Evolutionary conservation across 306 rosid genomes (phyloP).

Genomic region (Astragalus membranaceus): DNA sequence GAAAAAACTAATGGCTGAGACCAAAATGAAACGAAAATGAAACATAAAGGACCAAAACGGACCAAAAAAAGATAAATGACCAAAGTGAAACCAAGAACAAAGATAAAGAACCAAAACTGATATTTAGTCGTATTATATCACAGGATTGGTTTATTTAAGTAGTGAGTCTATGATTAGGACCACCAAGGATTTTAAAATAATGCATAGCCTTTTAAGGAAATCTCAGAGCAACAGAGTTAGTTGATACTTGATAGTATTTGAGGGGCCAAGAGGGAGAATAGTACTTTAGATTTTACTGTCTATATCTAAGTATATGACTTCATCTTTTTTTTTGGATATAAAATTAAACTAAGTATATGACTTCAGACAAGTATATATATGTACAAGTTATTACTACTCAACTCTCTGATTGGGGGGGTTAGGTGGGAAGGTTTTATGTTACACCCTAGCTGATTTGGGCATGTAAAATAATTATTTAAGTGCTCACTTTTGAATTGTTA

Average conservation of each 20-base stretch:
- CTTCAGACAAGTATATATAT: constrained; percentile 12
- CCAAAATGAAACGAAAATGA: no score
- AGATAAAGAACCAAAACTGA: no score
- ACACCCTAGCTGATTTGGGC: not conserved
- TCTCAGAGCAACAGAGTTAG: not conserved
- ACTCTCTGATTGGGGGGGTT: not conserved
- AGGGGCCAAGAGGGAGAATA: not conserved
- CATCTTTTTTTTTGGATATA: no score
- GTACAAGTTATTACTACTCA: constrained; percentile 10
- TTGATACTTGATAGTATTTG: not conserved
- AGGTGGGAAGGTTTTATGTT: no score
- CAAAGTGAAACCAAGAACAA: no score
- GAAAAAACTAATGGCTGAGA: no score
- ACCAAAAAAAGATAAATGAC: no score
- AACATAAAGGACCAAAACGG: no score
- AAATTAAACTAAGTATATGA: not conserved
- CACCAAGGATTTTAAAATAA: constrained; percentile 2
- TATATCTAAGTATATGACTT: no score
- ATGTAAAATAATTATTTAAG: not conserved
- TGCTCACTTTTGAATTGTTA: not conserved
- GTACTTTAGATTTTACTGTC: constrained; percentile 13
- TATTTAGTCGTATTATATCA: no score
- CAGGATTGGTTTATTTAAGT: not conserved
- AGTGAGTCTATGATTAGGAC: not conserved
- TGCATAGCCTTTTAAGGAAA: constrained; percentile 20